Evolutionary conservation across 371 early-diverging fungal genomes (phyloP).

Genomic region (Actinomucor elegans): DNA sequence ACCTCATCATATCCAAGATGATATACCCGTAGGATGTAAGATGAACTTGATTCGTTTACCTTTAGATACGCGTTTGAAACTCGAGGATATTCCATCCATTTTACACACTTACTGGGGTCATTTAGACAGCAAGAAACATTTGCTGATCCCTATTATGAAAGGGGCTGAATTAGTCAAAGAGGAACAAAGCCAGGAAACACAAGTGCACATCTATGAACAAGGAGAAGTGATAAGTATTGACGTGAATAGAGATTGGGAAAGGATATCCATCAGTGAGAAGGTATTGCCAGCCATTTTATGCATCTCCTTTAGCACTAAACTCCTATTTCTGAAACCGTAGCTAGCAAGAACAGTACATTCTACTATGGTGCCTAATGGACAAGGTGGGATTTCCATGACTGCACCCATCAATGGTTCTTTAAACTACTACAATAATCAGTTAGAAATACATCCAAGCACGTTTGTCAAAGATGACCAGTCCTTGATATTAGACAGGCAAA

Average conservation of each 20-base stretch:
- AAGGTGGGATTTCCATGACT: slow-evolving; percentile 10
- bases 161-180: slow-evolving; percentile 28
- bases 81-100: slow-evolving; percentile 23
- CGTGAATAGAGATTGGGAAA: slow-evolving; percentile 33
- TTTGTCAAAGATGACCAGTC: slow-evolving; percentile 15
- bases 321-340: slow-evolving; percentile 9
- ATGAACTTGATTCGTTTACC: slow-evolving; percentile 25
- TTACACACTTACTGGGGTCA: slow-evolving; percentile 17
- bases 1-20: slow-evolving; percentile 2
- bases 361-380: slow-evolving; percentile 6
- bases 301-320: background rate
- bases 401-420: slow-evolving; percentile 27
- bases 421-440: slow-evolving; percentile 24
- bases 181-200: slow-evolving; percentile 6
- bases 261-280: slow-evolving; percentile 33
- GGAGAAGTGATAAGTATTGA: slow-evolving; percentile 33
- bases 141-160: slow-evolving; percentile 27
- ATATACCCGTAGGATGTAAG: slow-evolving; percentile 8
- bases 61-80: slow-evolving; percentile 26
- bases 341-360: slow-evolving; percentile 22
- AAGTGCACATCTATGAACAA: slow-evolving; percentile 20
- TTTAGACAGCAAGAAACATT: slow-evolving; percentile 5
- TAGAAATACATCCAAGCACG: slow-evolving; percentile 17
- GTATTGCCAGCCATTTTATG: no score
- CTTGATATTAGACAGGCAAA: slow-evolving; percentile 10